Base-by-base conservation (phyloP, 208 protist genomes). In the Acanthamoeba sp. region DNA sequence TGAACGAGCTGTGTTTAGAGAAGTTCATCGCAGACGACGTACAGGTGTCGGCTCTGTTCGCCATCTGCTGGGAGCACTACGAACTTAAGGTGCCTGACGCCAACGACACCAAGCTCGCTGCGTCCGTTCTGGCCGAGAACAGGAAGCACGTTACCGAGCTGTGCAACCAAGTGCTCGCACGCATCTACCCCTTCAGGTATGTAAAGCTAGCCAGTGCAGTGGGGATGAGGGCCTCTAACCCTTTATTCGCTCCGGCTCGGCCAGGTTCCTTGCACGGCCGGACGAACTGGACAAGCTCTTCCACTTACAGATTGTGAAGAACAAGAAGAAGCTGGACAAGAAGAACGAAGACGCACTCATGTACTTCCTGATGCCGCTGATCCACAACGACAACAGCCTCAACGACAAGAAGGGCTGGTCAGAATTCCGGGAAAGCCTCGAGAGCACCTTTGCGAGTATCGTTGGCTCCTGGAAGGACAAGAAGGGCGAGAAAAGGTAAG, bases 291-390 rank as follows among this genome's bases (percentile, higher is more conserved):
- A 93, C 40, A 78, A 93, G 40, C 88, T 93, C 18, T 93, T 93
- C 40, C 88, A 78, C 88, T 29, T 93, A 38, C 24, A 78, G 27
- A 48, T 80, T 7, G 32, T 62, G 59, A 78, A 78, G 42, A 62
- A 45, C 88, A 93, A 93, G 64, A 93, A 93, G 88, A 93, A 93
- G 62, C 27, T 93, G 22, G 88, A 93, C n/a, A 93, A 93, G 64
- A 57, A 52, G n/a, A 40, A 71, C 6, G 88, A 93, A 29, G 32
- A 93, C 14, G 64, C 62, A 20, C 20, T 93, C 18, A 78, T 93
- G 62, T 78, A 93, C 42, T 93, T 80, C 64, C 88, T 93, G 27
- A 45, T 50, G 6, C 88, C 88, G 0, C 64, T 93, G 52, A 57
- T 93, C n/a, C 32, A 78, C 32, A 93, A 93, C 59, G 59, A 93